These are phyloP conservation scores for Fusarium euwallaceae DNA, from an alignment of 2,329 filamentous ascomycete species.

Conservation along the genomic window DNA sequence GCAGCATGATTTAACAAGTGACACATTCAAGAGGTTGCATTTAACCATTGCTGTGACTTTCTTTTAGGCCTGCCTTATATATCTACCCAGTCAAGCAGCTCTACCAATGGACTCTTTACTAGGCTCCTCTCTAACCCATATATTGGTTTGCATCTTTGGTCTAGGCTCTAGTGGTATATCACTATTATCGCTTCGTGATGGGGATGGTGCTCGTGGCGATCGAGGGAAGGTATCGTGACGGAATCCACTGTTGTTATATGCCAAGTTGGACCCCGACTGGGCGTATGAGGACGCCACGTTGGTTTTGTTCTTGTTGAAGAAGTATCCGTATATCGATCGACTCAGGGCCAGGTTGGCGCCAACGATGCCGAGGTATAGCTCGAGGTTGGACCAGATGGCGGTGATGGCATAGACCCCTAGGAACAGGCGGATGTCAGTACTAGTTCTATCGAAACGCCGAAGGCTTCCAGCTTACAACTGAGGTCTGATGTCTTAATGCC, in stretches of 20 bases:
- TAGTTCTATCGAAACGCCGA: too few relatives aligned
- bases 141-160: constrained; percentile 16
- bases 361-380: constrained; percentile 55
- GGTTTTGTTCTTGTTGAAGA: constrained; percentile 17
- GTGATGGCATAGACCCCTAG: constrained; percentile 51
- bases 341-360: constrained; percentile 49
- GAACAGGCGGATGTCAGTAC: not conserved
- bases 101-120: constrained; percentile 4
- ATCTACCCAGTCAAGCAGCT: not conserved
- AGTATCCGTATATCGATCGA: constrained; percentile 37
- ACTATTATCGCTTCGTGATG: constrained; percentile 30
- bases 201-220: constrained; percentile 9
- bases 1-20: not conserved
- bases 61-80: not conserved
- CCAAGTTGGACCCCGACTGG: constrained; percentile 17
- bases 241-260: constrained; percentile 23
- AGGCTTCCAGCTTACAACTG: constrained; percentile 25
- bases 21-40: not conserved
- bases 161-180: constrained; percentile 36
- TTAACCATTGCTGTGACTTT: not conserved
- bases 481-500: constrained; percentile 37
- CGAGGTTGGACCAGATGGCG: constrained; percentile 56
- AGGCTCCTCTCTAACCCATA: constrained; percentile 14
- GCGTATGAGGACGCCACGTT: constrained; percentile 21
- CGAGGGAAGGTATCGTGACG: constrained; percentile 18